Evolutionary conservation across 176 grass and related monocot genomes (phyloP).

Genomic region (Triticum timopheevii): DNA sequence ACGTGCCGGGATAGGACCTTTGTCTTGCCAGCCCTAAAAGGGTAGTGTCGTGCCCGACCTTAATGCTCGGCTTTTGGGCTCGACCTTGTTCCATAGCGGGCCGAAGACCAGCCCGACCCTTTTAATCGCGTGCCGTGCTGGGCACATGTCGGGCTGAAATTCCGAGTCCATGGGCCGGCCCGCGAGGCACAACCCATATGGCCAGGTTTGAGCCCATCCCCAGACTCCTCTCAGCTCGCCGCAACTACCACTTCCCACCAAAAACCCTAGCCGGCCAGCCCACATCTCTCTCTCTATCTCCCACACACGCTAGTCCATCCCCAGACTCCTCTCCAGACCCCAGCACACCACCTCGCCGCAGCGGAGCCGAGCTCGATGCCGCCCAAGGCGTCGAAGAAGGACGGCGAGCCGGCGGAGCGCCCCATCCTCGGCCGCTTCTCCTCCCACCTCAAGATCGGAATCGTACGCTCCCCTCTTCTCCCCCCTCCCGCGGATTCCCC

Average conservation of each 20-base stretch:
- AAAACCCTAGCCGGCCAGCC: constrained; percentile 37
- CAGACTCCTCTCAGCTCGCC: background rate
- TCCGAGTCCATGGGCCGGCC: no score
- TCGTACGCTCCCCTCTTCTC: constrained; percentile 41
- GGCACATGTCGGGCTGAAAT: no score
- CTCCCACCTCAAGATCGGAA: constrained; percentile 99
- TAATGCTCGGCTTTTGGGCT: no score
- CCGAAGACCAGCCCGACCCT: no score
- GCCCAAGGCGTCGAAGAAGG: constrained; percentile 88
- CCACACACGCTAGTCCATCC: background rate
- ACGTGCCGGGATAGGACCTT: no score
- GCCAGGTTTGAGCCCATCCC: no score
- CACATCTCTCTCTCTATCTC: no score
- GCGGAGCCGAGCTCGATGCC: constrained; percentile 46
- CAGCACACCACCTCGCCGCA: background rate
- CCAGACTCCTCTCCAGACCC: background rate
- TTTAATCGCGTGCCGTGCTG: no score
- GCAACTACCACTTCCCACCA: constrained; percentile 28
- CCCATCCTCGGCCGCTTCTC: constrained; percentile 97
- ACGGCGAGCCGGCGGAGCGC: constrained; percentile 72
- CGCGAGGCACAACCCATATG: no score
- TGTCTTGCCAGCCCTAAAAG: no score
- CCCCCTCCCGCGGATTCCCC: background rate
- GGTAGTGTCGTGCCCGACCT: no score
- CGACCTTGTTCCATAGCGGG: no score